These are phyloP conservation scores for Pestalotiopsis sp. DNA, from an alignment of 2,329 filamentous ascomycete species.

Conservation along the genomic window DNA sequence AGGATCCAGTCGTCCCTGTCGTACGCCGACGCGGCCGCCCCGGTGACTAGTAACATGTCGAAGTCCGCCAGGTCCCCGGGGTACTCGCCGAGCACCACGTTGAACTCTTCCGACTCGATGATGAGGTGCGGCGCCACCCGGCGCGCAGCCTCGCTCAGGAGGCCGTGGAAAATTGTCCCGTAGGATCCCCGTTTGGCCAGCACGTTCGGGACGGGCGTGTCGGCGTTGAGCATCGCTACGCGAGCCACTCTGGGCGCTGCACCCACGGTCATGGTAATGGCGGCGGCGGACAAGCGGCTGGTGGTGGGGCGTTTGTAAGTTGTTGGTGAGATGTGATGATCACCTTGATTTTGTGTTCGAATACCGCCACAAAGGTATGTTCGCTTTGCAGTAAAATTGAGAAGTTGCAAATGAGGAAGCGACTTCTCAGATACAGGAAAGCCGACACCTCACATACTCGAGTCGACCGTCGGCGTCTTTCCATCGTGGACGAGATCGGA, in stretches of 20 bases:
- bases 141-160: neutral
- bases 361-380: neutral
- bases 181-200: neutral
- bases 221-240: slow-evolving; percentile 2
- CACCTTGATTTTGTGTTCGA: neutral
- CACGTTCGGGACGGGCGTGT: neutral
- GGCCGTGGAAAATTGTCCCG: neutral
- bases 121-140: slow-evolving; percentile 6
- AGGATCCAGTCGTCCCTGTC: slow-evolving; percentile 12
- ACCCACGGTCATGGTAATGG: neutral
- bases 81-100: slow-evolving; percentile 34
- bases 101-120: slow-evolving; percentile 33
- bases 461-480: neutral
- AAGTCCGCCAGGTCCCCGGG: slow-evolving; percentile 26
- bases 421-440: neutral
- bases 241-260: neutral
- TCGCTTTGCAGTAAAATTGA: neutral
- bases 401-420: neutral
- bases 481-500: neutral
- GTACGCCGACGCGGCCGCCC: slow-evolving; percentile 27
- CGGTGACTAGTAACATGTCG: slow-evolving; percentile 37
- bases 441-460: neutral
- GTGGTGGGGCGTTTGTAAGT: neutral
- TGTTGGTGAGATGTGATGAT: neutral
- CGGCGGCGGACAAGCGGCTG: neutral